Evolutionary conservation across 2,329 filamentous ascomycete genomes (phyloP).

Genomic region (Curvularia sp.): DNA sequence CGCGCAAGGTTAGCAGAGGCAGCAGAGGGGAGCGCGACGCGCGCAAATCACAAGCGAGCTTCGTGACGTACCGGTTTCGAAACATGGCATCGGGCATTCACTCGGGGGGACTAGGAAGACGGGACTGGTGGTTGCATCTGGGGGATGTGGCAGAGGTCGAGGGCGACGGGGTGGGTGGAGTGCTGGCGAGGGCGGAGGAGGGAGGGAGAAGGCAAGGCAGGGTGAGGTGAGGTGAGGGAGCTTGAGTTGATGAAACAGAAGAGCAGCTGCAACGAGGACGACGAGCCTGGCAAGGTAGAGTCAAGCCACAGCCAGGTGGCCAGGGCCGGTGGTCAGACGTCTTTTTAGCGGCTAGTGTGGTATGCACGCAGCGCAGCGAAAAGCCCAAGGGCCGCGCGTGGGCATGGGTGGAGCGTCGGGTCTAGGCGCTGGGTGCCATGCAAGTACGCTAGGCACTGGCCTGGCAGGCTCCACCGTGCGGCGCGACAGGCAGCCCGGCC

Average conservation of each 20-base stretch:
- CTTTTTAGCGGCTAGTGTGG: conserved; percentile 39
- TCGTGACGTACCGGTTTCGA: conserved; percentile 54
- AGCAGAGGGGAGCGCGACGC: conserved; percentile 31
- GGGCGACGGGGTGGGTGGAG: neutral
- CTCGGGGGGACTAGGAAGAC: conserved; percentile 9
- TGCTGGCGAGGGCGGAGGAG: neutral
- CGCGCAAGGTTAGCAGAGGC: conserved; percentile 5
- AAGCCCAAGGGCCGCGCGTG: conserved; percentile 34
- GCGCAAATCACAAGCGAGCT: conserved; percentile 33
- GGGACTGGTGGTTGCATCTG: conserved; percentile 11
- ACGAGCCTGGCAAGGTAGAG: conserved; percentile 20
- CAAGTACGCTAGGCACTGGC: too few species aligned
- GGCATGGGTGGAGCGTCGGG: conserved; percentile 34
- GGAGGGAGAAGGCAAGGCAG: neutral
- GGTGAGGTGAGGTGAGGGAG: conserved; percentile 7
- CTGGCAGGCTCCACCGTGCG: conserved; percentile 16
- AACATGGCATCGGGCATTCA: conserved; percentile 46
- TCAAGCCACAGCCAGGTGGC: conserved; percentile 44
- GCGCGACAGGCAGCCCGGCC: conserved; percentile 2
- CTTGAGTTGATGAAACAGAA: conserved; percentile 45
- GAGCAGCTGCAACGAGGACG: conserved; percentile 43
- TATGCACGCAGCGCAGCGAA: conserved; percentile 8
- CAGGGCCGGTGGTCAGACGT: conserved; percentile 42
- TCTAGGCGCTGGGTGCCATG: conserved; percentile 23
- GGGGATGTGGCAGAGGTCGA: neutral